Evolutionary conservation across 768 basidiomycete genomes (phyloP).

Genomic region (Gymnopilus junonius): DNA sequence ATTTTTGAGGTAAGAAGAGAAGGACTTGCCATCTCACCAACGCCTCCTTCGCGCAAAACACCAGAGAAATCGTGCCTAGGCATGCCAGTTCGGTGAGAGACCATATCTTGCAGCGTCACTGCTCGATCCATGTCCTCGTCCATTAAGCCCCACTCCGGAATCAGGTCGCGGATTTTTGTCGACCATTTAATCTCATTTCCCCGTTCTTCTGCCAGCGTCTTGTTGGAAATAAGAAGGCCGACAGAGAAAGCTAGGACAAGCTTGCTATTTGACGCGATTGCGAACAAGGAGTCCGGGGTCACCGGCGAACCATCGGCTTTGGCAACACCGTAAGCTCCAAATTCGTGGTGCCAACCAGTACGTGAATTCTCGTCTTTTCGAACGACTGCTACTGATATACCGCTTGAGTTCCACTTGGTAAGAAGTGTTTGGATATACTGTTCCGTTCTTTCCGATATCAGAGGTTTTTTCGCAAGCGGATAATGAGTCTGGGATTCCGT

Average conservation of each 20-base stretch:
- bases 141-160: conserved; percentile 44
- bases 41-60: conserved; percentile 30
- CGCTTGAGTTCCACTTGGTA: conserved; percentile 41
- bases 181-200: conserved; percentile 39
- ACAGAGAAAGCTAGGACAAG: conserved; percentile 42
- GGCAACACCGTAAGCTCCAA: conserved; percentile 41
- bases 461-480: background rate
- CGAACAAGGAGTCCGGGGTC: conserved; percentile 47
- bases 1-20: background rate
- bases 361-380: conserved; percentile 32
- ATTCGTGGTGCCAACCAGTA: conserved; percentile 42
- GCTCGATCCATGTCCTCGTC: conserved; percentile 39
- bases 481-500: background rate
- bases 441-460: conserved; percentile 31
- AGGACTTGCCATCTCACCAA: conserved; percentile 40
- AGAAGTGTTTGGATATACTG: conserved; percentile 31
- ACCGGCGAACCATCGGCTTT: conserved; percentile 37
- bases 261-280: conserved; percentile 50
- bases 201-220: conserved; percentile 34
- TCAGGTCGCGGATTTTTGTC: conserved; percentile 38
- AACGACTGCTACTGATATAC: conserved; percentile 44
- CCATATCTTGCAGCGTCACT: conserved; percentile 44
- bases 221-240: conserved; percentile 43
- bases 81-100: conserved; percentile 48
- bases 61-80: conserved; percentile 49